These are phyloP conservation scores for Cephalotrichum gorgonifer DNA, from an alignment of 2,329 filamentous ascomycete genomes.

Conservation along the genomic window DNA sequence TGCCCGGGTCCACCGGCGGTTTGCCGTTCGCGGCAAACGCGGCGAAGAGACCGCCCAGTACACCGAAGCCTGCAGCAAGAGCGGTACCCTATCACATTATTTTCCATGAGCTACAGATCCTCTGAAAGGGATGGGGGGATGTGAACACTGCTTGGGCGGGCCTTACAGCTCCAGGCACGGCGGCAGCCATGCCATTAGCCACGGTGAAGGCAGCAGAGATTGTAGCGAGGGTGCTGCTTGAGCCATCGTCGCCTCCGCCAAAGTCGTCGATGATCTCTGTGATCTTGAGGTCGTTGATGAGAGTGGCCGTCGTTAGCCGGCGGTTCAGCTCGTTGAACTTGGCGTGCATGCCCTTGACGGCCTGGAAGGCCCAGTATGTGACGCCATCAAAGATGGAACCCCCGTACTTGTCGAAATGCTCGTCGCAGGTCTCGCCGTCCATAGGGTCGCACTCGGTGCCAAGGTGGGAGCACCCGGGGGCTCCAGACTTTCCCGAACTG, in stretches of 20 bases:
- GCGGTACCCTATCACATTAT: background rate
- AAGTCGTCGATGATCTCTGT: conserved; percentile 6
- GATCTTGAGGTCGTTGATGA: conserved; percentile 6
- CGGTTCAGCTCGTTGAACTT: conserved; percentile 7
- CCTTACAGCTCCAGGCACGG: background rate
- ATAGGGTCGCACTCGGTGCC: background rate
- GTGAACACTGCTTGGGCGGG: background rate
- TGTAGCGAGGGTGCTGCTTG: conserved; percentile 1
- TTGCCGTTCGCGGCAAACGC: background rate
- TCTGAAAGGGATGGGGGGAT: background rate
- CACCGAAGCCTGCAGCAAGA: background rate
- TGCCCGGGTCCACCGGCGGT: background rate
- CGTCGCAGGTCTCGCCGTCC: background rate
- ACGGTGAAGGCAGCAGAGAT: background rate
- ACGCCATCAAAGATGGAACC: background rate
- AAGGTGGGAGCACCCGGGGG: background rate
- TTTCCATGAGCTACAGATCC: background rate
- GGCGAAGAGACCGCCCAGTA: background rate
- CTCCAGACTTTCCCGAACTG: background rate
- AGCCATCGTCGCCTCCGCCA: conserved; percentile 2
- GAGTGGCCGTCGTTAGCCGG: conserved; percentile 3
- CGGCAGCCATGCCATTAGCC: background rate
- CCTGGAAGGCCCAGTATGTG: conserved; percentile 8
- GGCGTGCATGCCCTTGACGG: conserved; percentile 7
- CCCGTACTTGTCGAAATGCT: background rate